A percentile compares a stretch with the other conserved stretches of the same genome.
These are phyloP conservation scores for Termitomyces heimii DNA, from an alignment of 768 basidiomycete genomes.

Conservation along the genomic window DNA sequence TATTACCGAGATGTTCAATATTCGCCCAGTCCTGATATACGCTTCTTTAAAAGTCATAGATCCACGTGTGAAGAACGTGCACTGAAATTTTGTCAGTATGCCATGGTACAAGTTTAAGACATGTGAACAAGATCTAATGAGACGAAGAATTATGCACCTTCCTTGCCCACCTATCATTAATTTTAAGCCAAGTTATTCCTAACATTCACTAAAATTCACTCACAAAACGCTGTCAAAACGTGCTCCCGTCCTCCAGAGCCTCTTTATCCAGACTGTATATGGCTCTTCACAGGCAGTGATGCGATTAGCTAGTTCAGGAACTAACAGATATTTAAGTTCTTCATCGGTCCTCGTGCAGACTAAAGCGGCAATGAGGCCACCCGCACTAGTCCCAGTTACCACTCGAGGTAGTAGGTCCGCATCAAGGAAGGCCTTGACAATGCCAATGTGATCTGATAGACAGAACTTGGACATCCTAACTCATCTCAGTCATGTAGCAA, in stretches of 20 bases:
- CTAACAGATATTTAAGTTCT: slow-evolving; percentile 72
- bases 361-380: slow-evolving; percentile 73
- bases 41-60: slow-evolving; percentile 96
- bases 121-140: not conserved
- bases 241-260: slow-evolving; percentile 87
- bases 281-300: slow-evolving; percentile 83
- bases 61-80: slow-evolving; percentile 86
- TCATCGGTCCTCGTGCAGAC: slow-evolving; percentile 85
- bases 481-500: not conserved
- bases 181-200: slow-evolving; percentile 2
- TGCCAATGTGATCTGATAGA: slow-evolving; percentile 76
- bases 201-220: slow-evolving; percentile 3
- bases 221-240: slow-evolving; percentile 79
- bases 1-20: slow-evolving; percentile 90
- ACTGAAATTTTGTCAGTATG: slow-evolving; percentile 31
- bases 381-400: slow-evolving; percentile 92
- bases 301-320: slow-evolving; percentile 78
- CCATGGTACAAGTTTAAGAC: not conserved
- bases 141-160: slow-evolving; percentile 49
- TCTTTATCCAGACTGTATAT: slow-evolving; percentile 57
- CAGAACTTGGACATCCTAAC: not conserved
- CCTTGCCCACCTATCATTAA: slow-evolving; percentile 61
- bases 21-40: slow-evolving; percentile 86
- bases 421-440: slow-evolving; percentile 89
- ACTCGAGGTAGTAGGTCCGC: slow-evolving; percentile 83